A percentile compares a stretch with the other conserved stretches of the same genome.
Conservation (phyloP, 2,329 filamentous ascomycete species). For the Lachnellula subtilissima region DNA sequence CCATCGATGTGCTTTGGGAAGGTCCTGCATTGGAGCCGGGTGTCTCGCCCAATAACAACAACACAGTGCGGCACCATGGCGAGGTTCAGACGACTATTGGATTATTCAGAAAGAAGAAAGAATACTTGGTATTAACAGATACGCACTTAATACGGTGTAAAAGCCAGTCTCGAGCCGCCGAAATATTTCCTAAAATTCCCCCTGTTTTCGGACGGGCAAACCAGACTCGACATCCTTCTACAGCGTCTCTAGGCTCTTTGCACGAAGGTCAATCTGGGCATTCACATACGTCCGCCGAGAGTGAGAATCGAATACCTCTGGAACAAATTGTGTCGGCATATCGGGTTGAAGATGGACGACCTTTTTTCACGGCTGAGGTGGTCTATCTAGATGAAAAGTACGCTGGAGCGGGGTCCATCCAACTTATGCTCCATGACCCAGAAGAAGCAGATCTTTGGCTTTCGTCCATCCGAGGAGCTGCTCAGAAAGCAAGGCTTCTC, state of each 20-base stretch:
- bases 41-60: slow-evolving; percentile 14
- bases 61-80: slow-evolving; percentile 57
- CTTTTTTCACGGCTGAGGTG: slow-evolving; percentile 63
- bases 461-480: slow-evolving; percentile 54
- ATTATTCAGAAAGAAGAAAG: slow-evolving; percentile 68
- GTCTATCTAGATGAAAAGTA: slow-evolving; percentile 63
- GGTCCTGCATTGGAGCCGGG: slow-evolving; percentile 7
- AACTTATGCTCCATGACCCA: slow-evolving; percentile 58
- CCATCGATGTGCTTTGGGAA: slow-evolving; percentile 14
- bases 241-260: slow-evolving; percentile 54
- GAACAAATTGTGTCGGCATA: slow-evolving; percentile 64
- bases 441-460: slow-evolving; percentile 64
- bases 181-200: slow-evolving; percentile 54
- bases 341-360: slow-evolving; percentile 61
- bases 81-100: slow-evolving; percentile 66
- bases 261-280: slow-evolving; percentile 55
- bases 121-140: slow-evolving; percentile 68
- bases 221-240: slow-evolving; percentile 50
- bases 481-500: slow-evolving; percentile 48
- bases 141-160: slow-evolving; percentile 65
- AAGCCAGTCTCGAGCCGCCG: slow-evolving; percentile 59
- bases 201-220: slow-evolving; percentile 36
- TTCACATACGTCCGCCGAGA: slow-evolving; percentile 44
- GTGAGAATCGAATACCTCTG: slow-evolving; percentile 51
- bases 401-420: slow-evolving; percentile 55